A percentile compares a stretch with the other conserved stretches of the same genome.
These are phyloP conservation scores for Ascochyta lentis DNA, from an alignment of 2,329 filamentous ascomycete species.

Conservation along the genomic window DNA sequence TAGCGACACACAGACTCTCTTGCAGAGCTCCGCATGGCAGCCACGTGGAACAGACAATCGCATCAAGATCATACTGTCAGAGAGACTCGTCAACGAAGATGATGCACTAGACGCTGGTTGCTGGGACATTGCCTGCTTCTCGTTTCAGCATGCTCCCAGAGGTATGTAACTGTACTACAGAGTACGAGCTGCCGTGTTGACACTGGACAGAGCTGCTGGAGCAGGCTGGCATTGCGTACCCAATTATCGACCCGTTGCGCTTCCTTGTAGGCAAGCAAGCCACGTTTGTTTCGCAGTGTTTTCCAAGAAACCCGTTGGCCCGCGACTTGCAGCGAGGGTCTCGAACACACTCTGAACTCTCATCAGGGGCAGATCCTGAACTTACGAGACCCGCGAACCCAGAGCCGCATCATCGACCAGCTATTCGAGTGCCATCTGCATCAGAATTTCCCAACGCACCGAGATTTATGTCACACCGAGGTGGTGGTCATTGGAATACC, in stretches of 20 bases:
- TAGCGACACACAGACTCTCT: constrained; percentile 73
- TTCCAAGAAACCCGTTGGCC: constrained; percentile 6
- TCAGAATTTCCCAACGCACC: constrained; percentile 24
- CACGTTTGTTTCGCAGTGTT: constrained; percentile 1
- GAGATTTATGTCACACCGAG: constrained; percentile 1
- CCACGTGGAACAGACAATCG: constrained; percentile 74
- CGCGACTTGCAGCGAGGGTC: constrained; percentile 5
- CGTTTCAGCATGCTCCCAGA: constrained; percentile 83
- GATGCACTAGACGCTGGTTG: constrained; percentile 60
- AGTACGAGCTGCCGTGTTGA: background rate
- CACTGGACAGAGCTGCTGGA: constrained; percentile 71
- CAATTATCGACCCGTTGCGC: constrained; percentile 56
- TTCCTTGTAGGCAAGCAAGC: constrained; percentile 21
- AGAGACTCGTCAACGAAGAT: constrained; percentile 65
- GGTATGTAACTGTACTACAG: constrained; percentile 57
- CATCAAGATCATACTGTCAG: constrained; percentile 75
- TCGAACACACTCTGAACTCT: constrained; percentile 19
- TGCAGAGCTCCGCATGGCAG: constrained; percentile 71
- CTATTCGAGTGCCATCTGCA: constrained; percentile 25
- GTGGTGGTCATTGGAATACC: constrained; percentile 23
- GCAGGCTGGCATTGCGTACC: constrained; percentile 78
- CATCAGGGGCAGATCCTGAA: constrained; percentile 13
- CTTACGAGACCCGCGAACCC: constrained; percentile 20
- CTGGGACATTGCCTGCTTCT: constrained; percentile 77
- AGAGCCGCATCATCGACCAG: constrained; percentile 25